Conservation (phyloP, 2,329 filamentous ascomycete genomes). For the Thermothelomyces thermophilus region DNA sequence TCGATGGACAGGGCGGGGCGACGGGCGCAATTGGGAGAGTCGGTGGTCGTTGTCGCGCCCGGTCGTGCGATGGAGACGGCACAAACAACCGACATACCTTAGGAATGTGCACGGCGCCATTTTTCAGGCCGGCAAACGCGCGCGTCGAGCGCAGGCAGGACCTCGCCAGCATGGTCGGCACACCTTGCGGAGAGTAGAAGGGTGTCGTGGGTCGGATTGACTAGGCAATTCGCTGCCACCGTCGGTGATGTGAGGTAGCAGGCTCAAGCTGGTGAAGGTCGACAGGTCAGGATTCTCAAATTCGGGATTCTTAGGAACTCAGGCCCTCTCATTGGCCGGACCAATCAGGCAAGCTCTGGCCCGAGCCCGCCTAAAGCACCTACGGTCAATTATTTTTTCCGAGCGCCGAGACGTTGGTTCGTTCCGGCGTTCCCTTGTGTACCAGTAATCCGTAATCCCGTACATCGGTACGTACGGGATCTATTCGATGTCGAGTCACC, state of each 20-base stretch:
- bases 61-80: constrained; percentile 10
- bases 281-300: constrained; percentile 27
- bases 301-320: constrained; percentile 29
- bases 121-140: constrained; percentile 71
- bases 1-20: constrained; percentile 3
- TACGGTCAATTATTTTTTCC: constrained; percentile 22
- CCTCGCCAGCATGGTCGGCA: constrained; percentile 82
- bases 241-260: constrained; percentile 27
- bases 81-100: constrained; percentile 54
- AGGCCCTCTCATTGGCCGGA: constrained; percentile 21
- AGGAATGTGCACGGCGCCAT: constrained; percentile 62
- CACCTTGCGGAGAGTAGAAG: constrained; percentile 35
- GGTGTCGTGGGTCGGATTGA: constrained; percentile 29
- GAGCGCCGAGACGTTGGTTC: no score
- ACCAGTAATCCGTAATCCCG: no score
- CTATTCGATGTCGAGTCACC: no score
- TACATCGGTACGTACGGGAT: no score
- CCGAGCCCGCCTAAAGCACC: not conserved
- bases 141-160: constrained; percentile 84
- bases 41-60: constrained; percentile 9
- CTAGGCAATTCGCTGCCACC: constrained; percentile 36
- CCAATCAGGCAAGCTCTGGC: constrained; percentile 17
- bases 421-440: no score
- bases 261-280: constrained; percentile 25
- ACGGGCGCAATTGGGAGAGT: constrained; percentile 17